Evolutionary conservation across 139 green algal species (phyloP).

Genomic region (Monoraphidium neglectum): DNA sequence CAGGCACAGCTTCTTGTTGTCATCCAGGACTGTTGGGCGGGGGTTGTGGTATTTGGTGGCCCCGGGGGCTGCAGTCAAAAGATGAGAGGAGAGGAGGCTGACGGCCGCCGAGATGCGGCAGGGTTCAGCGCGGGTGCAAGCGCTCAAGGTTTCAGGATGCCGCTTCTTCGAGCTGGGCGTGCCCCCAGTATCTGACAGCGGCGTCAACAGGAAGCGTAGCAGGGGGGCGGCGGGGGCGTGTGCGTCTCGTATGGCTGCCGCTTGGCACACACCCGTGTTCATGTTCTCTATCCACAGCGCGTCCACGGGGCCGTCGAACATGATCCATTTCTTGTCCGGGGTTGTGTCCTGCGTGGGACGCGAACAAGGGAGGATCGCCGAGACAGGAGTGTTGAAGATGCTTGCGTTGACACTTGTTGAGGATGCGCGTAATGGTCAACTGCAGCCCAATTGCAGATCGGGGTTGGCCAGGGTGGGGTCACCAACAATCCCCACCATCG

Average conservation of each 20-base stretch:
- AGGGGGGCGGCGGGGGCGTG: no score
- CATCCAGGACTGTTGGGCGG: conserved; percentile 64
- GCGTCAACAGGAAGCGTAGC: no score
- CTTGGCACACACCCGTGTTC: conserved; percentile 85
- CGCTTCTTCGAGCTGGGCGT: no score
- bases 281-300: conserved; percentile 92
- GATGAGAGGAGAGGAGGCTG: background rate
- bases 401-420: no score
- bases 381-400: no score
- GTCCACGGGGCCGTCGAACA: conserved; percentile 83
- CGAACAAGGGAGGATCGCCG: no score
- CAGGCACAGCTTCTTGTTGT: conserved; percentile 92
- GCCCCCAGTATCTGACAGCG: no score
- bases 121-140: no score
- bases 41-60: conserved; percentile 38
- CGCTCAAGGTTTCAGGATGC: no score
- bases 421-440: no score
- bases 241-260: conserved; percentile 35
- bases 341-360: conserved; percentile 64
- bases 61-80: background rate
- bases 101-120: background rate
- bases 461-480: conserved; percentile 44
- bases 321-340: conserved; percentile 86
- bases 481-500: background rate
- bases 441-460: no score